Conservation (phyloP, 164 flowering plant species). For the Brasenia schreberi region DNA sequence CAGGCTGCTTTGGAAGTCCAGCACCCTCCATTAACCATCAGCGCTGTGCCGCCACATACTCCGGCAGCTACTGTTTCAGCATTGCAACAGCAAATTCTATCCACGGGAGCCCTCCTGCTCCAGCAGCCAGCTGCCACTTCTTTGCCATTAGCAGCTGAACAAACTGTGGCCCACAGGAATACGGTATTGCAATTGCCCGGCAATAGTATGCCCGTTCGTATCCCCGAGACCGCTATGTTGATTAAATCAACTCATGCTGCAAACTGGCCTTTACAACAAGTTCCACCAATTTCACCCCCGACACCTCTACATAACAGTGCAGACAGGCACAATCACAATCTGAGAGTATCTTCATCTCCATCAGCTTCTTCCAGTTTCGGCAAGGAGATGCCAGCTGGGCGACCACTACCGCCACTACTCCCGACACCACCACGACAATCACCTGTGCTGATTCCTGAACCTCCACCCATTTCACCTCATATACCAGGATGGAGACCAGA, state of each 20-base stretch:
- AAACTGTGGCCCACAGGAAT: neutral
- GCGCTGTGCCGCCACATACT: slow-evolving; percentile 8
- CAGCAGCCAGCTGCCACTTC: neutral
- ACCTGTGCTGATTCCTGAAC: slow-evolving; percentile 10
- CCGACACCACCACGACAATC: slow-evolving; percentile 5
- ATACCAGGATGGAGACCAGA: slow-evolving; percentile 3
- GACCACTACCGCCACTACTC: slow-evolving; percentile 2
- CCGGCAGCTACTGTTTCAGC: slow-evolving; percentile 3
- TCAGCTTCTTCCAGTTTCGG: neutral
- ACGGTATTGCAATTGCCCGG: neutral
- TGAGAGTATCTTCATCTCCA: slow-evolving; percentile 2
- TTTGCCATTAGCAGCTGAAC: neutral
- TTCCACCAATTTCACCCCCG: neutral
- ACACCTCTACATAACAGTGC: neutral
- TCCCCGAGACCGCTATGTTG: neutral
- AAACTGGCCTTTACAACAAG: slow-evolving; percentile 6
- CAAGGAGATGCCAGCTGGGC: neutral
- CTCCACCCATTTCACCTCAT: neutral
- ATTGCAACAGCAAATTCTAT: slow-evolving; percentile 1
- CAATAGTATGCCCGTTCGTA: neutral
- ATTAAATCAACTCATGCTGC: slow-evolving; percentile 4
- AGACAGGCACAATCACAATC: neutral
- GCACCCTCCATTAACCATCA: neutral
- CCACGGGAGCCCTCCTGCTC: neutral
- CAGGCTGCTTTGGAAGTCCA: neutral